phyloP scores from a whole-genome alignment of 352 stramenopile genomes.

The Pythium chondricola region DNA sequence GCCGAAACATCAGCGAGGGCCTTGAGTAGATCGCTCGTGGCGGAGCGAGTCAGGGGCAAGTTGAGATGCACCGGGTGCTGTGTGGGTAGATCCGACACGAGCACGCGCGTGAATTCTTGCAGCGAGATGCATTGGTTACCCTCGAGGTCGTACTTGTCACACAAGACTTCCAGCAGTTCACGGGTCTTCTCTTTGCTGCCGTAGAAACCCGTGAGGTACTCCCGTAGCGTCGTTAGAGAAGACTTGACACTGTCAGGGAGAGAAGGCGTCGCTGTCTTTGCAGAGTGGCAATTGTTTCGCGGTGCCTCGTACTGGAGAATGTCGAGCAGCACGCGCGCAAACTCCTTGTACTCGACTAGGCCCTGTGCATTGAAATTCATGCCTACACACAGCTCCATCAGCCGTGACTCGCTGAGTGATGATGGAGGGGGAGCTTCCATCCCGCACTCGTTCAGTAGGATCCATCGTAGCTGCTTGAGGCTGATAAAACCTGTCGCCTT shows the following conservation, averaged over 20 bases:
- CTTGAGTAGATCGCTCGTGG: constrained; percentile 24
- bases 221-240: constrained; percentile 18
- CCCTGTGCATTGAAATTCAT: constrained; percentile 53
- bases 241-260: neutral
- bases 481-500: constrained; percentile 33
- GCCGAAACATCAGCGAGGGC: constrained; percentile 4
- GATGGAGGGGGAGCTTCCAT: constrained; percentile 27
- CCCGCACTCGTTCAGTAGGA: constrained; percentile 26
- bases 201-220: constrained; percentile 42
- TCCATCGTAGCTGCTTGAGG: constrained; percentile 41
- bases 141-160: constrained; percentile 42
- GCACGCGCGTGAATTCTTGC: constrained; percentile 25
- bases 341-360: constrained; percentile 44
- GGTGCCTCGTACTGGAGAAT: constrained; percentile 48
- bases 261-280: neutral
- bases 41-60: constrained; percentile 31
- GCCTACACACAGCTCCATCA: constrained; percentile 57
- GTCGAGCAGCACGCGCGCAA: constrained; percentile 43
- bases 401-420: constrained; percentile 24
- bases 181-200: constrained; percentile 7
- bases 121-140: constrained; percentile 29
- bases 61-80: constrained; percentile 25
- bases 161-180: constrained; percentile 29
- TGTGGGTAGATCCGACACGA: constrained; percentile 30
- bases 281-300: constrained; percentile 1